phyloP scores from a whole-genome alignment of 139 green algal genomes.

The Gonium pectorale region DNA sequence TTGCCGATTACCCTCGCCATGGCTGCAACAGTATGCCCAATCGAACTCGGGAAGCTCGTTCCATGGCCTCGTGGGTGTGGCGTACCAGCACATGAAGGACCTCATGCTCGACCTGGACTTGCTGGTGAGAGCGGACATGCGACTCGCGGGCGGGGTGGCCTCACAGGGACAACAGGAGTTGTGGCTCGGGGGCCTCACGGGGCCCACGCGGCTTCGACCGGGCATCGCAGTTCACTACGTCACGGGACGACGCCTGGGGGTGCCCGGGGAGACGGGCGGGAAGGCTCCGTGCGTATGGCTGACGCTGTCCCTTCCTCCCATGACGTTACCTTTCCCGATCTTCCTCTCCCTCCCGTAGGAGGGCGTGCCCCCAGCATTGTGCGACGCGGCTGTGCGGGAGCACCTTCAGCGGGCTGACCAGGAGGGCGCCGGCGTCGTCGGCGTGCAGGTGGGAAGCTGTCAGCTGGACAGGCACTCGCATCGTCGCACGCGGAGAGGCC shows the following conservation, averaged over 20 bases:
- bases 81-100: constrained; percentile 27
- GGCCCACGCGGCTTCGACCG: neutral
- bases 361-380: constrained; percentile 4
- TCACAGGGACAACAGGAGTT: neutral
- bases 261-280: no score
- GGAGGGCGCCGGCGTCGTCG: constrained; percentile 19
- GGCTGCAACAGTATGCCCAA: no score
- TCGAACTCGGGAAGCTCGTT: neutral
- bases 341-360: neutral
- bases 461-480: neutral
- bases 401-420: constrained; percentile 46
- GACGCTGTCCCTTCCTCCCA: neutral
- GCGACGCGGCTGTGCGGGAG: constrained; percentile 42
- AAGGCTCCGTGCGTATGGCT: no score
- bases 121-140: constrained; percentile 31
- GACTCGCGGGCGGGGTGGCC: no score
- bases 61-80: neutral
- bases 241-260: no score
- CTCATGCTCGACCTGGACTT: constrained; percentile 48
- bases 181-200: no score
- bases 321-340: neutral
- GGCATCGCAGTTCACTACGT: neutral
- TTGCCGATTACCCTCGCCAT: no score
- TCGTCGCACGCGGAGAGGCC: neutral
- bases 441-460: neutral